phyloP scores from a whole-genome alignment of 2,329 filamentous ascomycete species.

The Dactylellina cionopaga region DNA sequence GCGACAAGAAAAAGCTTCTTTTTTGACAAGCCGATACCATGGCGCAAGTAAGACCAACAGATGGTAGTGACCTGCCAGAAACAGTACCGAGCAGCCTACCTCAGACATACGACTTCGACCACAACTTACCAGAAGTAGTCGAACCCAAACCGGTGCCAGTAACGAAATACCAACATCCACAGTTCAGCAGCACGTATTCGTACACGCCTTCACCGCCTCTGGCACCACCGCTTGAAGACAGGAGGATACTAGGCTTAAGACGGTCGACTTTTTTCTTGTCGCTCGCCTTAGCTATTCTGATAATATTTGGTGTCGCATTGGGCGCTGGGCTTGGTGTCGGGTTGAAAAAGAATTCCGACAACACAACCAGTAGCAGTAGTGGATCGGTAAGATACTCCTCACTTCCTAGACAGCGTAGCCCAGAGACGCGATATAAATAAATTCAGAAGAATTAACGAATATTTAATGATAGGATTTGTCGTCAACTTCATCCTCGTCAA shows the following conservation, averaged over 20 bases:
- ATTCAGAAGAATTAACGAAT: conserved; percentile 1
- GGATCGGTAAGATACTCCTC: background rate
- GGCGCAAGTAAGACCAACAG: too few species aligned
- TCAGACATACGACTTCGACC: conserved; percentile 14
- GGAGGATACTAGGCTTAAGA: conserved; percentile 18
- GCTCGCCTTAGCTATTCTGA: conserved; percentile 18
- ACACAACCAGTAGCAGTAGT: background rate
- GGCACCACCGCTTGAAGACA: conserved; percentile 9
- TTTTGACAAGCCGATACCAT: too few species aligned
- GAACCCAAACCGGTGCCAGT: background rate
- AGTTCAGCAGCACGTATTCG: background rate
- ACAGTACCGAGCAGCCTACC: conserved; percentile 23
- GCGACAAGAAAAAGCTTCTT: too few species aligned
- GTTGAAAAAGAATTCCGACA: conserved; percentile 2
- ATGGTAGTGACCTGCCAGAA: conserved; percentile 35
- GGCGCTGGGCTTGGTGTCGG: conserved; percentile 33
- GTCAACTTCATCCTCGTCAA: background rate
- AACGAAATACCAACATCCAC: conserved; percentile 26
- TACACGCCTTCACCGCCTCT: conserved; percentile 40
- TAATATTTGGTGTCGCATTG: conserved; percentile 33
- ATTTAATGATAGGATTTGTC: background rate
- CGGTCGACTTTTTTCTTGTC: conserved; percentile 31
- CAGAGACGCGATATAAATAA: background rate
- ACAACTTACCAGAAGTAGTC: conserved; percentile 23
- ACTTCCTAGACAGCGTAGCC: background rate